Conservation (phyloP, 179 eudicot species). For the Sideroxylon spinosum region DNA sequence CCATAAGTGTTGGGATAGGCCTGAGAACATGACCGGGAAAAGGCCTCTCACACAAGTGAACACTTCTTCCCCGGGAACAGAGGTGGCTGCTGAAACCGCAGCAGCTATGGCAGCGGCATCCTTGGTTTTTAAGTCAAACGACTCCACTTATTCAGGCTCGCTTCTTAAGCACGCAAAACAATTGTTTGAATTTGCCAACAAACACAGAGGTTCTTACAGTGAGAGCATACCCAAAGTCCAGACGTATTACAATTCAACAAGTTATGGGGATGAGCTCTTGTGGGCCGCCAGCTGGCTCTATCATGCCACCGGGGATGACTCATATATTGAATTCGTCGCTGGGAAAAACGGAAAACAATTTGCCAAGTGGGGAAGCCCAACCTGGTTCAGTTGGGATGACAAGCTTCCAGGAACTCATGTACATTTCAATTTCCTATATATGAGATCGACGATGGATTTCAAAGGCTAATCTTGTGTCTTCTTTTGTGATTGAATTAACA, state of each 20-base stretch:
- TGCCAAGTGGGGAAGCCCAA: conserved; percentile 70
- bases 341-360: conserved; percentile 56
- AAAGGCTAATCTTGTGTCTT: not conserved
- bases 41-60: conserved; percentile 80
- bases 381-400: conserved; percentile 98
- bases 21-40: conserved; percentile 68
- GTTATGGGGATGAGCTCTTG: conserved; percentile 90
- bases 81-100: conserved; percentile 95
- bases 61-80: conserved; percentile 74
- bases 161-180: conserved; percentile 76
- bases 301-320: conserved; percentile 68
- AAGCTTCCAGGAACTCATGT: conserved; percentile 94
- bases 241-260: conserved; percentile 79
- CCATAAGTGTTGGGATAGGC: conserved; percentile 91
- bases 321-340: conserved; percentile 61
- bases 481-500: not conserved
- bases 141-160: conserved; percentile 53
- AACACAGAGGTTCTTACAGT: conserved; percentile 65
- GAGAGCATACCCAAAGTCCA: conserved; percentile 70
- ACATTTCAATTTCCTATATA: not conserved
- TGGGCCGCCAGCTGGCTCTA: conserved; percentile 98
- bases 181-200: conserved; percentile 72
- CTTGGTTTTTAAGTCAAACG: conserved; percentile 62
- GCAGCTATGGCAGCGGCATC: conserved; percentile 99
- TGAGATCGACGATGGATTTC: not conserved